Evolutionary conservation across 345 rosid species (phyloP), one percentile per base, ranked within the genome.

Genomic region (Laguncularia racemosa): DNA sequence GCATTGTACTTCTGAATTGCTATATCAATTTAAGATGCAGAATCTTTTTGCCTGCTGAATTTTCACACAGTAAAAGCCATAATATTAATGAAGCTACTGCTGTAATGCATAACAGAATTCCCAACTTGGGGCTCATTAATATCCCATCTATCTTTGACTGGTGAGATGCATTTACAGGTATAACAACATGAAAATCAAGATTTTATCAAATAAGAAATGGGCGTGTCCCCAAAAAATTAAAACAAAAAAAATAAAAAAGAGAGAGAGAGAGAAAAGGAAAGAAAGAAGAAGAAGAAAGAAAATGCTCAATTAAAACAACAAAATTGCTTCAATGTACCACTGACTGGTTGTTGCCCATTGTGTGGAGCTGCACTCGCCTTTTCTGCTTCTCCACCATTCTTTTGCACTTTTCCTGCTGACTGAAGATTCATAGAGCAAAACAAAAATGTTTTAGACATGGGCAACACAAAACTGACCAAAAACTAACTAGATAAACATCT

Each of bases 351-450:
- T 68, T 78, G 83, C 62, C 57, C 86, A 49, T 69, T 55, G 16
- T 12, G 63, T 1, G 75, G 58, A 38, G 65, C 44, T 2, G 68
- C 64, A 52, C 72, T 71, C 58, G 20, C 81, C 53, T 63, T 68
- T 64, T 74, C 74, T 14, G 69, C 51, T 63, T 73, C 86, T n/a
- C 16, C 80, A 44, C 75, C 76, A 52, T 77, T 74, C 77, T 78
- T 82, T 68, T 66, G 76, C 64, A 67, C 67, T 72, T 81, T 90
- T 50, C 97, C 97, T 61, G 92, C 83, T 69, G 99, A 88, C 97
- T 90, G 77, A 59, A 72, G 60, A 65, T 52, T 62, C 53, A 48
- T 16, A 67, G 52, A 63, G 28, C 67, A 47, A 40, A 48, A 21
- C 12, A 61, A 44, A 6, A 33, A 23, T 3, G 28, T 23, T 33